Evolutionary conservation across 1,284 basidiomycete species (phyloP).

Genomic region (Papiliotrema laurentii): DNA sequence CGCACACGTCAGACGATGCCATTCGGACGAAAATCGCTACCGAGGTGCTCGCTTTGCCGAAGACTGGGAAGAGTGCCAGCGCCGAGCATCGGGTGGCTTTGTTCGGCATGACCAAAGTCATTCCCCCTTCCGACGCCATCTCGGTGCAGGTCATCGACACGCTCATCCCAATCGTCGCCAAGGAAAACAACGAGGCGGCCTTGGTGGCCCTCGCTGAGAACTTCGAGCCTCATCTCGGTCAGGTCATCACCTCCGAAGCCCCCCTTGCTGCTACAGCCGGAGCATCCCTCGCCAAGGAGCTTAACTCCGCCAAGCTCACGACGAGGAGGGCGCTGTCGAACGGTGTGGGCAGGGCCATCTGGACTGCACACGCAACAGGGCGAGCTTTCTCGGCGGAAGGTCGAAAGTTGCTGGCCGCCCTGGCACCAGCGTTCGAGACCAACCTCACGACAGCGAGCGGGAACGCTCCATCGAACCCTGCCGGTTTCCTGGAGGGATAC

Average conservation of each 20-base stretch:
- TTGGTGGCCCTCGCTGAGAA: constrained; percentile 56
- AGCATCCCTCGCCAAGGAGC: constrained; percentile 70
- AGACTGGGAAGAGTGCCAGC: constrained; percentile 75
- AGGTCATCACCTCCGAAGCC: constrained; percentile 54
- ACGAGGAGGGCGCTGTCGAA: constrained; percentile 56
- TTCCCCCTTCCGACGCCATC: constrained; percentile 55
- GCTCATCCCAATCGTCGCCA: constrained; percentile 61
- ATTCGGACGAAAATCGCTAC: constrained; percentile 51
- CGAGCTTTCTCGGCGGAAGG: constrained; percentile 47
- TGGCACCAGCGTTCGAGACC: constrained; percentile 62
- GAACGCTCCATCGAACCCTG: constrained; percentile 57
- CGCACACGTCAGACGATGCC: constrained; percentile 39
- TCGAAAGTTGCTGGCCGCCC: constrained; percentile 52
- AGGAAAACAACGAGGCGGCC: constrained; percentile 68
- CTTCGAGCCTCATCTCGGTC: constrained; percentile 59
- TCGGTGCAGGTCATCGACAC: constrained; percentile 59
- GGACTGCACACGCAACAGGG: constrained; percentile 43
- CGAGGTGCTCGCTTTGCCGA: constrained; percentile 68
- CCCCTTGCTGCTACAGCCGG: constrained; percentile 51
- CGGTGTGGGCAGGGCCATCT: constrained; percentile 55
- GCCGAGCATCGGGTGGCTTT: constrained; percentile 78
- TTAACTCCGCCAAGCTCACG: constrained; percentile 57
- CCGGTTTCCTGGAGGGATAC: constrained; percentile 76
- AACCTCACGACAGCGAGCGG: constrained; percentile 56
- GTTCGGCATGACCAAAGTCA: constrained; percentile 65